Base-by-base conservation (phyloP, 257 asterid species). In the Ilex aquifolium region DNA sequence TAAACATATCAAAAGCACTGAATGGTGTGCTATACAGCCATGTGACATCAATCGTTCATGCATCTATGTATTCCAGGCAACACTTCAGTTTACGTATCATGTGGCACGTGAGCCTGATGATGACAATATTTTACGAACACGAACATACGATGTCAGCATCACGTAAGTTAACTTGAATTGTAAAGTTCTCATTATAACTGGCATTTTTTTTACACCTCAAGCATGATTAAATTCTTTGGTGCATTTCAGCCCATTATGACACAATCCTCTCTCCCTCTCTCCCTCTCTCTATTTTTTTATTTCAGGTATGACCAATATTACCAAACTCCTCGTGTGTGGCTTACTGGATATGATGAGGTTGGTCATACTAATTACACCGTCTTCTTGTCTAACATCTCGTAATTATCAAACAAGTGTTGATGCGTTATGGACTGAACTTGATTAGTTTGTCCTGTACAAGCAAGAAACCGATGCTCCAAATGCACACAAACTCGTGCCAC, bases 291-390 rank as follows among this genome's bases (percentile, higher is more conserved):
- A 21, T 44, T 53, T 56, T 56, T 64, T 63, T 72, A 50, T 65
- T 61, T 49, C 69, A 92, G 99, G 87, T 89, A 90, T 68, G 99
- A 93, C 85, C 87, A 93, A 74, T 93, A 90, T 65, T 93, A 90
- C 79, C 99, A 93, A 84, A 93, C 99, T 40, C 99, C 99, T 69
- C 90, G 97, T 59, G 96, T 93, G 66, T 93, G 99, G 99, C 97
- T 93, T 60, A 90, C 97, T 67, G 99, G 99, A 69, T 93, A 93
- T 73, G 97, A 93, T 54, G 99, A 93, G 96, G 99, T 90, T 63
- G 63, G 82, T 64, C 54, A 31, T 76, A 62, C 42, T 56, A 48
- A 40, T 16, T 29, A 48, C 60, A 57, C 2, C 42, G 13, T 52
- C 60, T 11, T 4, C 15, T 15, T 46, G 27, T 1, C 5, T 3